Conservation (phyloP, 2,329 filamentous ascomycete genomes). For the Ceratocystiopsis minuta region DNA sequence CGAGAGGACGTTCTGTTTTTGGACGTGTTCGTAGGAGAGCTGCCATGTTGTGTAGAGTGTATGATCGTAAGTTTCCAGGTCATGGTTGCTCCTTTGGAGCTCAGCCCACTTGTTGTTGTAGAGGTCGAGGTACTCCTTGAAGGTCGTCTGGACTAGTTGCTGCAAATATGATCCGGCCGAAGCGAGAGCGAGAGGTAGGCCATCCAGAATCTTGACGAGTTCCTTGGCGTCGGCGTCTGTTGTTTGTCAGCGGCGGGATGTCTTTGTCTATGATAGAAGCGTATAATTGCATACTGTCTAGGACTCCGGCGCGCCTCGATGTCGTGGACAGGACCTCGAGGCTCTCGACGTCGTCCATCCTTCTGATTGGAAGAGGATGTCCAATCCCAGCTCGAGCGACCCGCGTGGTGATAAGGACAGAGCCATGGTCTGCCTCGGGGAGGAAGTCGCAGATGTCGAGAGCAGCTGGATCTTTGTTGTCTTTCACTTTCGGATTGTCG, state of each 20-base stretch:
- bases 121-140: constrained; percentile 17
- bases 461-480: constrained; percentile 4
- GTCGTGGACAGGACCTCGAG: constrained; percentile 16
- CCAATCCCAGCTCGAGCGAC: background rate
- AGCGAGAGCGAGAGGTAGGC: constrained; percentile 27
- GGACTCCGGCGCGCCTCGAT: constrained; percentile 11
- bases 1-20: constrained; percentile 12
- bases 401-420: background rate
- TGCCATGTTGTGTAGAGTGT: constrained; percentile 21
- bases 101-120: constrained; percentile 21
- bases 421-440: background rate
- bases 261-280: background rate
- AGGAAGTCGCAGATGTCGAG: background rate
- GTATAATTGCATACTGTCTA: constrained; percentile 11
- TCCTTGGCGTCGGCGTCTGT: constrained; percentile 14
- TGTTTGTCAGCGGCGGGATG: background rate
- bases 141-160: constrained; percentile 16
- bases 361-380: background rate
- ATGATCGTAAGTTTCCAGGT: constrained; percentile 15
- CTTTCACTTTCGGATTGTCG: constrained; percentile 17
- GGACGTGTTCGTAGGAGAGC: constrained; percentile 20
- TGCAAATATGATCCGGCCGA: constrained; percentile 26
- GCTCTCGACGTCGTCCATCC: constrained; percentile 10
- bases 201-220: constrained; percentile 20
- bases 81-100: constrained; percentile 16